Evolutionary conservation across 2,329 filamentous ascomycete genomes (phyloP), one percentile per base, ranked within the genome.

Genomic region (Xylariaceae sp.): DNA sequence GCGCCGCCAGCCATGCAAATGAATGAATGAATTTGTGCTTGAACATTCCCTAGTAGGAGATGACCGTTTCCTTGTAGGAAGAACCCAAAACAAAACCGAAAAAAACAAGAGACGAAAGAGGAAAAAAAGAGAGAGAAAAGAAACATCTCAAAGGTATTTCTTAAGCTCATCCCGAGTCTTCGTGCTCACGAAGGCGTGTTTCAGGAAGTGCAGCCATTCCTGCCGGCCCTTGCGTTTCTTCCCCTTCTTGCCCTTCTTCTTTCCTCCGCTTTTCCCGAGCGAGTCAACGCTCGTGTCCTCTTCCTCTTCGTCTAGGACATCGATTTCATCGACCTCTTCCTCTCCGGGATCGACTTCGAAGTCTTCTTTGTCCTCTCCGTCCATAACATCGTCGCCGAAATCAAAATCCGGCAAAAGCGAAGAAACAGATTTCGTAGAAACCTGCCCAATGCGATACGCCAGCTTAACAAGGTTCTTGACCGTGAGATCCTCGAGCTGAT

Each of bases 401-500:
- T 30, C 23, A 5, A 30, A 30, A 6, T 30, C 23, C 23, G 23
- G 23, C 23, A 30, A 30, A 30, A 30, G 23, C 23, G 23, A 30
- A 30, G 23, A 5, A 30, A 30, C 23, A 9, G 66, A 66, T 53
- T 70, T 67, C n/a, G 64, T 56, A 15, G 73, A 72, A 2, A 74
- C 70, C 65, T 83, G 77, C 1, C 88, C 89, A 69, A 97, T 95
- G 57, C 87, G 81, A 63, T 87, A 84, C 9, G 94, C 94, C 52
- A 97, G 80, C 61, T 89, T 82, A 50, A 97, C 77, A 71, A 89
- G 89, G 71, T 86, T 95, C 63, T 84, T 81, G 55, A 97, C 89
- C 0, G 93, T 97, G 72, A 99, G 76, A 73, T 97, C 93, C 49
- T 83, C 79, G 67, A 97, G 74, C 61, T 84, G 82, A 72, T 92